Conservation (phyloP, 495 filamentous ascomycete species). For the Talaromyces thailandensis region DNA sequence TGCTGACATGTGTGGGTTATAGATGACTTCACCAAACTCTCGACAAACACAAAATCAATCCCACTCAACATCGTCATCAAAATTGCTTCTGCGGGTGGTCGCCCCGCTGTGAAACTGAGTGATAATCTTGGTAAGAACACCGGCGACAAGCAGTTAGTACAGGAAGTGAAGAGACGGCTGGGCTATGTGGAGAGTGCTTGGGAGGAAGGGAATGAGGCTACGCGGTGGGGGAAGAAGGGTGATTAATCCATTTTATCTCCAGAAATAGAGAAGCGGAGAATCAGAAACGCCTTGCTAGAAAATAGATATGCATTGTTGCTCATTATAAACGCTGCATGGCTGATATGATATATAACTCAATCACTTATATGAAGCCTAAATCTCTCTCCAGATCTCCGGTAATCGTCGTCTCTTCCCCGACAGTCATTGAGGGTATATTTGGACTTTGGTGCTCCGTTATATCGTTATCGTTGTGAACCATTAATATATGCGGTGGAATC, state of each 20-base stretch:
- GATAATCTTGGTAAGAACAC: constrained; percentile 97
- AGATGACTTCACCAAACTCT: constrained; percentile 71
- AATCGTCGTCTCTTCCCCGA: constrained; percentile 14
- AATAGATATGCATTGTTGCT: background rate
- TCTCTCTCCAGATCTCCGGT: constrained; percentile 37
- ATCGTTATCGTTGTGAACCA: background rate
- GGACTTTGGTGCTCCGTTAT: background rate
- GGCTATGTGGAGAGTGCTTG: constrained; percentile 81
- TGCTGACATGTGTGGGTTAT: background rate
- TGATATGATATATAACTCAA: background rate
- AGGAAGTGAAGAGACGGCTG: constrained; percentile 71
- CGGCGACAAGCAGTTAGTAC: constrained; percentile 69
- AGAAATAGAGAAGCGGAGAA: background rate
- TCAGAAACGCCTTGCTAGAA: background rate
- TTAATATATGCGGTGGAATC: background rate
- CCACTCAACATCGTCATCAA: constrained; percentile 98
- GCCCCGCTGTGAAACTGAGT: constrained; percentile 89
- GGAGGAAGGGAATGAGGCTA: constrained; percentile 74
- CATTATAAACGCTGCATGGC: background rate
- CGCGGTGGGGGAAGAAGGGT: constrained; percentile 55
- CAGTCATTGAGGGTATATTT: constrained; percentile 13
- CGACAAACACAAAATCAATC: constrained; percentile 69
- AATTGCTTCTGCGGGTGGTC: constrained; percentile 70
- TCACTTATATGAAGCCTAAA: constrained; percentile 18
- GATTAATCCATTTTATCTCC: constrained; percentile 1